Base-by-base conservation (phyloP, 805 yeast species). In the Pichia insulana region DNA sequence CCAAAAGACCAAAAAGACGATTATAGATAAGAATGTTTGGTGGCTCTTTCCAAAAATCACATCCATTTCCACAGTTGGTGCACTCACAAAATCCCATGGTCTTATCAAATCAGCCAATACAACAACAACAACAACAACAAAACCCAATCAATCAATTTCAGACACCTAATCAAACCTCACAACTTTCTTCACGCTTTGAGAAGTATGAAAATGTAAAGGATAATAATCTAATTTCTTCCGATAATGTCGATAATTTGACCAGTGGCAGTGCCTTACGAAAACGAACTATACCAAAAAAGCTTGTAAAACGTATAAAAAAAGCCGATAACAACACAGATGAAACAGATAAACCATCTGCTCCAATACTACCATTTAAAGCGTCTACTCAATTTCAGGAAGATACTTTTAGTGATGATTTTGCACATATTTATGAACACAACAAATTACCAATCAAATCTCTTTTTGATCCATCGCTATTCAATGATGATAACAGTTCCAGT, bases 361-460 rank as follows among this genome's bases (percentile, higher is more conserved):
- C 58, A 11, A 37, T 34, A 13, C 34, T 55, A 16, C 58, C 63
- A 2, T 55, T 58, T 28, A 49, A 52, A 36, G 40, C 55, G 3
- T 47, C 44, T 18, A 49, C 49, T 16, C 58, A 53, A 32, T 35
- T 51, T 19, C 50, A 50, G 36, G 33, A 38, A n/a, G 34, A 52
- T 35, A 50, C 43, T 2, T 38, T 41, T 12, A 46, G 40, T 20
- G 50, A 51, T 22, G 58, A 52, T 19, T 49, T 49, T 13, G 37
- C 48, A 1, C 39, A 48, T 20, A 44, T 54, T 8, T 41, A 10
- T 62, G 71, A 36, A 18, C 47, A 45, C 13, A 51, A 61, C 36
- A 70, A 64, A 30, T 80, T 79, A 10, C 81, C 80, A 1, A 54
- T 65, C 6, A 58, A 68, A 45, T 73, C 80, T 3, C 61, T 75